Evolutionary conservation across 306 rosid species (phyloP).

Genomic region (Canavalia ensiformis): DNA sequence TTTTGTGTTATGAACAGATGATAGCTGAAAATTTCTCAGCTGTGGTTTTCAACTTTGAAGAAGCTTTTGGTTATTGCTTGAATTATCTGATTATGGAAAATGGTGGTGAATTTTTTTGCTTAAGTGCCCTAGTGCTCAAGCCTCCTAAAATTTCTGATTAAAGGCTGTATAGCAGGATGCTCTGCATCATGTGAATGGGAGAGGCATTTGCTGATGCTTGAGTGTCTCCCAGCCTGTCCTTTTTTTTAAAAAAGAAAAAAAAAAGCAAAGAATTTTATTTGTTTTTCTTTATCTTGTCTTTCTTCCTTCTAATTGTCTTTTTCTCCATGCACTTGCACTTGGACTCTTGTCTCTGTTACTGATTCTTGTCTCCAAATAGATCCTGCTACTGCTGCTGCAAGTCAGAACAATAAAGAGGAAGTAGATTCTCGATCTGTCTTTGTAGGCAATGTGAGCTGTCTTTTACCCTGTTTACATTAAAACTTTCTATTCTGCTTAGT

Average conservation of each 20-base stretch:
- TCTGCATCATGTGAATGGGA: constrained; percentile 8
- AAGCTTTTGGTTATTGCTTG: constrained; percentile 15
- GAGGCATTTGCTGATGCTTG: neutral
- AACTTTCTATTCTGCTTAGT: constrained; percentile 30
- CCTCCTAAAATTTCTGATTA: neutral
- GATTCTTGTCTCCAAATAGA: constrained; percentile 55
- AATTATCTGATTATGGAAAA: neutral
- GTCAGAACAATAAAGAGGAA: constrained; percentile 80
- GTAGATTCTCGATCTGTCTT: constrained; percentile 82
- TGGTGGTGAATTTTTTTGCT: neutral
- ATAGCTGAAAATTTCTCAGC: neutral
- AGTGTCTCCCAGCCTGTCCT: neutral
- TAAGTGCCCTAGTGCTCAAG: neutral
- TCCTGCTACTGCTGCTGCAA: constrained; percentile 68
- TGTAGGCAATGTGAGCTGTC: constrained; percentile 87
- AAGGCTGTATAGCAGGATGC: neutral
- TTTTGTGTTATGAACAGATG: neutral
- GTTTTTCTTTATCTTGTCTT: neutral
- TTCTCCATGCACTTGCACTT: constrained; percentile 5
- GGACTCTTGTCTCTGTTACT: constrained; percentile 40
- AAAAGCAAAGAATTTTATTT: neutral
- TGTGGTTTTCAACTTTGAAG: neutral
- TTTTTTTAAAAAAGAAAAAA: too few species aligned
- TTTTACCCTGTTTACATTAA: constrained; percentile 42
- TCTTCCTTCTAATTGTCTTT: neutral